A percentile compares a stretch with the other conserved stretches of the same genome.
phyloP scores from a whole-genome alignment of 768 basidiomycete species.

The Kwoniella heveanensis region DNA sequence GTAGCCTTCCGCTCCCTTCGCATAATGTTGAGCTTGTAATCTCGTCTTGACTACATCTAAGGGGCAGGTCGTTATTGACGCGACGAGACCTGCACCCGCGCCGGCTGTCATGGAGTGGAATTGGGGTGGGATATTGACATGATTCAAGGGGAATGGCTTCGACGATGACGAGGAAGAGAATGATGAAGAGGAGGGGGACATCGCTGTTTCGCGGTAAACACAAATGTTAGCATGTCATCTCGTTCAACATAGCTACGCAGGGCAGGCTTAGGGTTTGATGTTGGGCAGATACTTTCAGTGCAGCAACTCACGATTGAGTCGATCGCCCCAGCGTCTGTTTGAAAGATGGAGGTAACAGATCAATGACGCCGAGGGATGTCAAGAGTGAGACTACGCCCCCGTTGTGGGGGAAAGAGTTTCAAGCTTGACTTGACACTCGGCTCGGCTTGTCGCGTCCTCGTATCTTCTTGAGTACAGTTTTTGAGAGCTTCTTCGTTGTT shows the following conservation, averaged over 20 bases:
- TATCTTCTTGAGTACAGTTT: too few relatives aligned
- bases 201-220: conserved; percentile 3
- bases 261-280: too few relatives aligned
- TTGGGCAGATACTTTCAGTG: too few relatives aligned
- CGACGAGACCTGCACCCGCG: conserved; percentile 89
- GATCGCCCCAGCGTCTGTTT: conserved; percentile 14
- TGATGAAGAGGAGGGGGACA: conserved; percentile 19
- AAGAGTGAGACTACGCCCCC: not conserved
- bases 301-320: conserved; percentile 6
- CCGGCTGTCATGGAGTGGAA: conserved; percentile 67
- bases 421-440: not conserved
- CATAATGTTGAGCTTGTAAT: conserved; percentile 84
- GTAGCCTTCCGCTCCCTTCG: conserved; percentile 72
- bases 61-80: conserved; percentile 91
- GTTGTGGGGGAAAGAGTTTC: not conserved
- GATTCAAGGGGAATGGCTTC: conserved; percentile 12
- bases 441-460: too few relatives aligned
- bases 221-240: too few relatives aligned
- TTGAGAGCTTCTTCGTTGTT: too few relatives aligned
- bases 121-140: conserved; percentile 37
- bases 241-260: too few relatives aligned
- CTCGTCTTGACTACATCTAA: conserved; percentile 98
- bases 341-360: too few relatives aligned
- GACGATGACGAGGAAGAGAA: conserved; percentile 4
- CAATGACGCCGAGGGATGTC: not conserved